Conservation (phyloP, 225 moss, liverwort and hornwort species). For the Physcomitrellopsis africana region DNA sequence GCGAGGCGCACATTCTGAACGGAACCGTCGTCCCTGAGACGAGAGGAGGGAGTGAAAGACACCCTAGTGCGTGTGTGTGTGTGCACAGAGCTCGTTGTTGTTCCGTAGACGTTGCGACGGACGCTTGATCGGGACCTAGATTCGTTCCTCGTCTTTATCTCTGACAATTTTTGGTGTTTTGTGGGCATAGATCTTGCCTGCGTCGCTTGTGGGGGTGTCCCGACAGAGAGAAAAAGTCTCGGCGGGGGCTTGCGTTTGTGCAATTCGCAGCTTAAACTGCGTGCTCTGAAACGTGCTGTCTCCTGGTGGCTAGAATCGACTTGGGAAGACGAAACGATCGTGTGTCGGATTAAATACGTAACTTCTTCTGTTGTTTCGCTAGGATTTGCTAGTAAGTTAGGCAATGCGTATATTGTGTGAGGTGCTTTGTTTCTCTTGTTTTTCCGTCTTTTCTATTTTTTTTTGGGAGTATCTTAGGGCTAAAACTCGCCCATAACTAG, state of each 20-base stretch:
- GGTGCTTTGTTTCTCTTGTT: not conserved
- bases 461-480: slow-evolving; percentile 12
- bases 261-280: not conserved
- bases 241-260: not conserved
- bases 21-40: slow-evolving; percentile 17
- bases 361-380: not conserved
- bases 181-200: no score
- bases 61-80: not conserved
- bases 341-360: not conserved
- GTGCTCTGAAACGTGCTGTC: not conserved
- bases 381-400: not conserved
- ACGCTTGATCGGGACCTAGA: not conserved
- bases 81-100: not conserved
- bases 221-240: not conserved
- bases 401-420: not conserved
- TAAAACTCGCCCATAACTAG: not conserved
- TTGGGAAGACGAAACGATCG: not conserved
- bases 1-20: not conserved
- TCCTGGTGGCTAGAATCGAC: slow-evolving; percentile 11
- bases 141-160: not conserved
- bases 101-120: not conserved
- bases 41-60: no score
- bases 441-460: not conserved
- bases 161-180: no score
- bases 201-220: not conserved